A percentile compares a stretch with the other conserved stretches of the same genome.
Evolutionary conservation across 2,329 filamentous ascomycete species (phyloP).

Genomic region (Bertia moriformis): DNA sequence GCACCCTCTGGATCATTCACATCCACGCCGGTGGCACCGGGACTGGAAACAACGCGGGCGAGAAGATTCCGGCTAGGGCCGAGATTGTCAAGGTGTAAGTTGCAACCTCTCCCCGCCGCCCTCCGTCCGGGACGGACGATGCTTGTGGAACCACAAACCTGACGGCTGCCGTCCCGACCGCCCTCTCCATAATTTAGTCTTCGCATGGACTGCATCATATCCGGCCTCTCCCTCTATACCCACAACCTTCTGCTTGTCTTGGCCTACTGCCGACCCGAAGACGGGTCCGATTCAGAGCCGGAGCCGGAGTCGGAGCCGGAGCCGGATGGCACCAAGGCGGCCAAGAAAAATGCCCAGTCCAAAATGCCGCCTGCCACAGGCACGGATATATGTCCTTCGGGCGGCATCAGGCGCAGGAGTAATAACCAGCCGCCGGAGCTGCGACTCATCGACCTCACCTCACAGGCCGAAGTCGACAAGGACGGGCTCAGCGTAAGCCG

Average conservation of each 20-base stretch:
- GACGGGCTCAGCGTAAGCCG: constrained; percentile 75
- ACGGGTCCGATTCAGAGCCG: constrained; percentile 53
- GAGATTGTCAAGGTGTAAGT: constrained; percentile 87
- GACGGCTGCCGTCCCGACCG: no score
- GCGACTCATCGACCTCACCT: constrained; percentile 75
- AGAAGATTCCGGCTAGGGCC: constrained; percentile 62
- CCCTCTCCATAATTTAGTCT: no score
- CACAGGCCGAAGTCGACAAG: constrained; percentile 75
- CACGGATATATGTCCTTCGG: constrained; percentile 45
- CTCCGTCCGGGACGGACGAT: neutral
- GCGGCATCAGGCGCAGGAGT: constrained; percentile 55
- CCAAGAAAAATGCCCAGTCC: constrained; percentile 22
- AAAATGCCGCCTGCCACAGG: constrained; percentile 24
- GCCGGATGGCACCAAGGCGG: constrained; percentile 17
- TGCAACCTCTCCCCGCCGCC: neutral
- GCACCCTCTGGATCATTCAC: constrained; percentile 89
- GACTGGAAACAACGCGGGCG: constrained; percentile 50
- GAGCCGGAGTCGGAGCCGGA: constrained; percentile 26
- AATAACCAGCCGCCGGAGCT: constrained; percentile 79
- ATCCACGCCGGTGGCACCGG: constrained; percentile 64
- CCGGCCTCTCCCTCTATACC: constrained; percentile 91
- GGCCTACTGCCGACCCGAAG: constrained; percentile 69
- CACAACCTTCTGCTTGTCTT: constrained; percentile 80
- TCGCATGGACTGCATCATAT: constrained; percentile 94
- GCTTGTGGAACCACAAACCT: neutral